Conservation (phyloP, 2,329 filamentous ascomycete genomes). For the Sporothrix brunneoviolacea region DNA sequence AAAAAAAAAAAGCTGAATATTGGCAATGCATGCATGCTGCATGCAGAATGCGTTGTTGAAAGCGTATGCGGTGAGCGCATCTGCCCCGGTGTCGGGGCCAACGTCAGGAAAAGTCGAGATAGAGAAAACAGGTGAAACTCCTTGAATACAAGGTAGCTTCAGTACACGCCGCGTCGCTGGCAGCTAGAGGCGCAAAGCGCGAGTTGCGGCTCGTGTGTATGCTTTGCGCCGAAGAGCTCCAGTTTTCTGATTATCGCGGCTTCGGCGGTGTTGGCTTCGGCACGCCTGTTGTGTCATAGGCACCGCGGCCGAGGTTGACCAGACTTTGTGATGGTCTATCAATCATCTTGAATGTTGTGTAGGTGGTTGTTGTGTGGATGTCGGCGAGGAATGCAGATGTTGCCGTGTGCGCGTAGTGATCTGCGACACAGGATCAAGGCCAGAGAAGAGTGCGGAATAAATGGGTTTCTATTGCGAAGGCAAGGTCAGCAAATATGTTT, state of each 20-base stretch:
- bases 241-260: constrained; percentile 22
- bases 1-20: not conserved
- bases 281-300: constrained; percentile 33
- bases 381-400: not conserved
- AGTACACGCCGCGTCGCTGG: not conserved
- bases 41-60: constrained; percentile 12
- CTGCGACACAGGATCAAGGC: not conserved
- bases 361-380: not conserved
- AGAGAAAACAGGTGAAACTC: not conserved
- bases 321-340: constrained; percentile 24
- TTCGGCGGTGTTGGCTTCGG: constrained; percentile 32
- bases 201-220: no score
- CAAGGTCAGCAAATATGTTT: not conserved
- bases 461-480: not conserved
- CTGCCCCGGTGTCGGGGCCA: not conserved
- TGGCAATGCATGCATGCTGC: constrained; percentile 8
- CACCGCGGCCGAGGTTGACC: constrained; percentile 30
- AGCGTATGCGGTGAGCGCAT: constrained; percentile 3
- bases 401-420: constrained; percentile 2
- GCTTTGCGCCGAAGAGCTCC: not conserved
- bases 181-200: not conserved
- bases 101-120: not conserved
- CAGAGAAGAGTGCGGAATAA: no score
- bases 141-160: not conserved
- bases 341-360: constrained; percentile 25